Evolutionary conservation across 2,329 filamentous ascomycete species (phyloP).

Genomic region (Penicillium paneum): DNA sequence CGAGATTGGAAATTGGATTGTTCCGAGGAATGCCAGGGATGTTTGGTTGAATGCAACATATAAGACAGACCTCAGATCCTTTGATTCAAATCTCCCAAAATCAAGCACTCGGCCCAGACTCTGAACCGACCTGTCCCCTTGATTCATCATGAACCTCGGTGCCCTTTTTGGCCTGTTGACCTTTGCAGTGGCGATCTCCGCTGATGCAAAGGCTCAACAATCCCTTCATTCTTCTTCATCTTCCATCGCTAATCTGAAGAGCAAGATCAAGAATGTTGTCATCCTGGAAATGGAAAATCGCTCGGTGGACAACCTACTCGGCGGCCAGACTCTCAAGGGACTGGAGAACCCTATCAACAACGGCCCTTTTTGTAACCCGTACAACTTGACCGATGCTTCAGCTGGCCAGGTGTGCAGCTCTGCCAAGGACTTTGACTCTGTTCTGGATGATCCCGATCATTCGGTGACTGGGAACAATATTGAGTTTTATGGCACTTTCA

Average conservation of each 20-base stretch:
- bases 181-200: constrained; percentile 22
- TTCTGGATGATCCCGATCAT: constrained; percentile 45
- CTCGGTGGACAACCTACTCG: constrained; percentile 46
- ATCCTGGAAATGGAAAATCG: constrained; percentile 45
- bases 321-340: constrained; percentile 39
- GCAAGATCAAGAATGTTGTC: constrained; percentile 39
- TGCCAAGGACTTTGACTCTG: constrained; percentile 42
- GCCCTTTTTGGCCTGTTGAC: constrained; percentile 25
- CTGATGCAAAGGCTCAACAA: constrained; percentile 7
- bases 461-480: constrained; percentile 45
- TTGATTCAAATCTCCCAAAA: background rate
- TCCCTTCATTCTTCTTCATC: constrained; percentile 8
- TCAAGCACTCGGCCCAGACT: background rate
- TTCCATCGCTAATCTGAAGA: constrained; percentile 30
- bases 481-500: constrained; percentile 44
- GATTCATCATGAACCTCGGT: constrained; percentile 20
- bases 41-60: background rate
- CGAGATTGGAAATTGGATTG: constrained; percentile 4
- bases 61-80: background rate
- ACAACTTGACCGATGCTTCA: constrained; percentile 34
- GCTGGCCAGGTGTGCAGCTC: constrained; percentile 31
- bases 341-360: constrained; percentile 45
- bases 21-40: constrained; percentile 4
- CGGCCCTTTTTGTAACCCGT: constrained; percentile 44
- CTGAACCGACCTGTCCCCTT: background rate